Conservation (phyloP, 2,329 filamentous ascomycete genomes). For the Fusarium nematophilum region DNA sequence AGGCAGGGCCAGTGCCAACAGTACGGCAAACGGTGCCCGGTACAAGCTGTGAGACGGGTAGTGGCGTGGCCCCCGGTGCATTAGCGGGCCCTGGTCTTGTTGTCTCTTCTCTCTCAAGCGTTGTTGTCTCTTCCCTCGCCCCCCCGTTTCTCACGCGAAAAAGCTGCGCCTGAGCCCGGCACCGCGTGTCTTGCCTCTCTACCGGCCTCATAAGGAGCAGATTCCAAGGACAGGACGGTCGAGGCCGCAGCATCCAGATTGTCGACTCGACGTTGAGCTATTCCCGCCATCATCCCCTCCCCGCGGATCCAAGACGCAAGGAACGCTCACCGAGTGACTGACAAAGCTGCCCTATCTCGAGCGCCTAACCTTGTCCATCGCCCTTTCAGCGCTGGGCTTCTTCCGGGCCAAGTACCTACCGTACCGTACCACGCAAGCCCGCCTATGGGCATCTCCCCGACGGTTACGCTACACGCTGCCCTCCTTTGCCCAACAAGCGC, state of each 20-base stretch:
- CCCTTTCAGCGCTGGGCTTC: constrained; percentile 23
- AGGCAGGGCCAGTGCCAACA: constrained; percentile 36
- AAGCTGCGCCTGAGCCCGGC: constrained; percentile 40
- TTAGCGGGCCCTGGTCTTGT: constrained; percentile 40
- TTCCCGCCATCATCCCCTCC: constrained; percentile 28
- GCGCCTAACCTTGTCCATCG: constrained; percentile 19
- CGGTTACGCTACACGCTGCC: constrained; percentile 37
- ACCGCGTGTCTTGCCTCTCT: constrained; percentile 44
- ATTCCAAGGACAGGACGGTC: constrained; percentile 36
- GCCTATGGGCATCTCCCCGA: constrained; percentile 31
- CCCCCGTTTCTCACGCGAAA: constrained; percentile 30
- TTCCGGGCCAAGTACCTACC: constrained; percentile 32
- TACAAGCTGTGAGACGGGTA: constrained; percentile 35
- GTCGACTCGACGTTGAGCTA: constrained; percentile 27
- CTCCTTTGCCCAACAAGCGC: constrained; percentile 29
- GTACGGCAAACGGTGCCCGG: constrained; percentile 38
- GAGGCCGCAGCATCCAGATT: constrained; percentile 34
- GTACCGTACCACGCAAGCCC: constrained; percentile 26
- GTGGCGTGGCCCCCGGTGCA: constrained; percentile 26
- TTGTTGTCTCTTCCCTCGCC: constrained; percentile 44
- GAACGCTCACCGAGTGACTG: constrained; percentile 31
- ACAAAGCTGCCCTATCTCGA: constrained; percentile 2
- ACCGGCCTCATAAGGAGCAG: constrained; percentile 46
- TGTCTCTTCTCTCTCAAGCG: constrained; percentile 44
- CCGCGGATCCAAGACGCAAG: constrained; percentile 28